Conservation (phyloP, 2,329 filamentous ascomycete species). For the Dactylellina haptotyla region DNA sequence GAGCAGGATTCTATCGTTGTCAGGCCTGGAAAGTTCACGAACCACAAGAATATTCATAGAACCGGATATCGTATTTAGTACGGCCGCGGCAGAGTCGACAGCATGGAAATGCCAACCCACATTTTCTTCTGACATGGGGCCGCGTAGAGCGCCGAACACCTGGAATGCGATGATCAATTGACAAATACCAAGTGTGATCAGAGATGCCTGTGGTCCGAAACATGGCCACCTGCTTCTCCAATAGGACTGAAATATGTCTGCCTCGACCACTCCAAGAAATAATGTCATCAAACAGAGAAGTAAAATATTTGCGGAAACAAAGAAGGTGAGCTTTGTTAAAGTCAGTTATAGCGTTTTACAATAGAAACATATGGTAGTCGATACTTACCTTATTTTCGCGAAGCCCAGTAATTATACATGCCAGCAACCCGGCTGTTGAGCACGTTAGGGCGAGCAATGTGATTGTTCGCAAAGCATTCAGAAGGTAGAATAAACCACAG, state of each 20-base stretch:
- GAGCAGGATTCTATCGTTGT: no score
- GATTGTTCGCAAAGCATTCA: conserved; percentile 16
- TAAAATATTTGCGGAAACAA: conserved; percentile 35
- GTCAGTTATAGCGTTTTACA: neutral
- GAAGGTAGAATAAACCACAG: conserved; percentile 22
- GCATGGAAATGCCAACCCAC: conserved; percentile 4
- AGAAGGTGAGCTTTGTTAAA: conserved; percentile 18
- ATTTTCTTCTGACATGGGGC: conserved; percentile 30
- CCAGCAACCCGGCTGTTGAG: conserved; percentile 22
- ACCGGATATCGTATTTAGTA: conserved; percentile 20
- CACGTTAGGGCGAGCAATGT: conserved; percentile 17
- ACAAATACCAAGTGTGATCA: conserved; percentile 28
- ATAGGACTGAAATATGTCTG: conserved; percentile 20
- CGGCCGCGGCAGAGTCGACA: conserved; percentile 21
- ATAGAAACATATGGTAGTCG: neutral
- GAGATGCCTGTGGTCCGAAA: conserved; percentile 32
- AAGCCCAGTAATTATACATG: conserved; percentile 26
- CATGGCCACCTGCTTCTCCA: conserved; percentile 38
- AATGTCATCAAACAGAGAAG: conserved; percentile 23
- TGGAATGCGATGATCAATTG: conserved; percentile 29
- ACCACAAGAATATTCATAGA: conserved; percentile 23
- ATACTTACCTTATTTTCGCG: conserved; percentile 21
- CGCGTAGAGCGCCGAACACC: conserved; percentile 30
- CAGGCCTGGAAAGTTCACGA: neutral
- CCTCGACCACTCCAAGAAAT: conserved; percentile 12